phyloP scores from a whole-genome alignment of 495 filamentous ascomycete species.

The Umbilicaria muhlenbergii region DNA sequence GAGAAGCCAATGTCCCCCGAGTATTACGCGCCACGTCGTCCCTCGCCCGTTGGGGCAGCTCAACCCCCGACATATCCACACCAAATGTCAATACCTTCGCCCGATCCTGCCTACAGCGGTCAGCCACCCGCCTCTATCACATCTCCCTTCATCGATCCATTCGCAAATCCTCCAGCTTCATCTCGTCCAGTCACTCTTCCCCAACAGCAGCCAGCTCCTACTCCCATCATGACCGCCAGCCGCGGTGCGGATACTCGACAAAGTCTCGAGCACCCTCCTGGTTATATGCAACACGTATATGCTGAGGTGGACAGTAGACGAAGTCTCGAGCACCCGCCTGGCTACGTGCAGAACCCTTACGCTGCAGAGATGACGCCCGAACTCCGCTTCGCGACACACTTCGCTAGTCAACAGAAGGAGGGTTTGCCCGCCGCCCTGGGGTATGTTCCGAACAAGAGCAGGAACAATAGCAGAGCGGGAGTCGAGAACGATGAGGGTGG shows the following conservation, averaged over 20 bases:
- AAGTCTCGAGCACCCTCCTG: too few relatives aligned
- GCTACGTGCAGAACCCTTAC: conserved; percentile 40
- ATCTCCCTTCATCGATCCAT: conserved; percentile 22
- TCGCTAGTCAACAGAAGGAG: conserved; percentile 12
- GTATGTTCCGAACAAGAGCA: conserved; percentile 6
- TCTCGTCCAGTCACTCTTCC: conserved; percentile 1
- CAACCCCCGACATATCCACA: conserved; percentile 21
- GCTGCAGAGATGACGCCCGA: conserved; percentile 25
- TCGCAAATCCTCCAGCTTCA: conserved; percentile 11
- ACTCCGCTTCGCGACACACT: conserved; percentile 16
- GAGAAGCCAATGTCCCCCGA: conserved; percentile 20
- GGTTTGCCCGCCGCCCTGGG: conserved; percentile 6
- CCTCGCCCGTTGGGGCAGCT: conserved; percentile 6
- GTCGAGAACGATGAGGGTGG: conserved; percentile 26
- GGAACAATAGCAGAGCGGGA: conserved; percentile 10
- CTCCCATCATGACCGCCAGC: conserved; percentile 12
- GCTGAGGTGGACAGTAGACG: conserved; percentile 3
- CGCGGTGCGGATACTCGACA: too few relatives aligned
- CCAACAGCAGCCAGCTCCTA: conserved; percentile 5
- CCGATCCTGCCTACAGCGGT: conserved; percentile 5
- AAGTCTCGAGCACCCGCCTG: conserved; percentile 30
- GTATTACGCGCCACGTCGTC: conserved; percentile 16
- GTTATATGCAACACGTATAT: too few relatives aligned
- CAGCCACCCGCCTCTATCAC: conserved; percentile 12
- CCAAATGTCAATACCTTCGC: conserved; percentile 26